Base-by-base conservation (phyloP, 345 rosid genomes). In the Conringia planisiliqua region DNA sequence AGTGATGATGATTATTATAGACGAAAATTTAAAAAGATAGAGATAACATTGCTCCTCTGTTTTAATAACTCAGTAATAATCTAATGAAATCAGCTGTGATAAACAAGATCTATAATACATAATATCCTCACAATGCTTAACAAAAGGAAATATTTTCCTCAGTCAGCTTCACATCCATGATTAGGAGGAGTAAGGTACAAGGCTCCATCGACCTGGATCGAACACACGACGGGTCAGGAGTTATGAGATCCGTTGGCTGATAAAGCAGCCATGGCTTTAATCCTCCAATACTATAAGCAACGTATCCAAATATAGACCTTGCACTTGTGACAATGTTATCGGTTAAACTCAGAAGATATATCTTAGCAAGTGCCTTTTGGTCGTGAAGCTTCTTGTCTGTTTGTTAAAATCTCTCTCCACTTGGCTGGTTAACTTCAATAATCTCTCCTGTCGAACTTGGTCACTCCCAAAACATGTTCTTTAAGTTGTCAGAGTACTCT, bases 271-370 rank as follows among this genome's bases (percentile, higher is more conserved):
- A 82, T 17, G 85, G 82, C 70, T 20, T 82, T 26, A 79, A 20
- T 10, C 77, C 81, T 26, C 77, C 81, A 57, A 77, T 60, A 48
- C 81, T 66, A 32, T 57, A 72, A 56, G 82, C 68, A 43, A 79
- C 85, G 68, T 82, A 82, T 14, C 83, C 83, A 54, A 82, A 82
- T 10, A 83, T 82, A 22, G 85, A 82, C 76, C 78, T 50, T 18
- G 80, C 66, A 0, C 78, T 82, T 7, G 85, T 75, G 54, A 82
- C 82, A 46, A 82, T 50, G 18, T 75, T 78, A 42, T 82, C 82
- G 0, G 47, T 75, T 63, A 71, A 70, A 40, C 82, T 82, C 44
- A 82, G 52, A 18, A 82, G 85, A 57, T 78, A 74, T n/a, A 82
- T 82, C 40, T 82, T 82, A 4, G 82, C 70, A 58, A 78, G 79